Evolutionary conservation across 768 basidiomycete genomes (phyloP).

Genomic region (Phlebiopsis flavidoalba): DNA sequence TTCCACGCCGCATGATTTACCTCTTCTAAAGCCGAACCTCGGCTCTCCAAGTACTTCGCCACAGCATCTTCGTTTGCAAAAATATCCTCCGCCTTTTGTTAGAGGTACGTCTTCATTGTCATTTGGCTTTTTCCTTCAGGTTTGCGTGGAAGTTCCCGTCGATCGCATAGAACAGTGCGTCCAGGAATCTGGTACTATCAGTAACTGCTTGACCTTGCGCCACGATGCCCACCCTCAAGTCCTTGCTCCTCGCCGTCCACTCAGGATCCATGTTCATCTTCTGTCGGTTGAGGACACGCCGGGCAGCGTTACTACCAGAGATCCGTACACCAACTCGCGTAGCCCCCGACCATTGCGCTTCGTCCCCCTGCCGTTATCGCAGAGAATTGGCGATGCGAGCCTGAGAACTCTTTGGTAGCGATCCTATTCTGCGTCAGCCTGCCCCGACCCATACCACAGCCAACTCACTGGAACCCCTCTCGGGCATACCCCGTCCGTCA

Average conservation of each 20-base stretch:
- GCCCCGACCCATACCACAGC: too few species aligned
- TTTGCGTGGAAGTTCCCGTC: conserved; percentile 16
- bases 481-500: background rate
- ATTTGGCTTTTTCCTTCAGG: conserved; percentile 3
- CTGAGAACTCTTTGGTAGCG: conserved; percentile 8
- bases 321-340: background rate
- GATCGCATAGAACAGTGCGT: conserved; percentile 5
- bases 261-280: conserved; percentile 14
- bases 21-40: conserved; percentile 2
- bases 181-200: conserved; percentile 11
- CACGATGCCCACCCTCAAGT: too few species aligned
- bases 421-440: background rate
- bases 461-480: background rate
- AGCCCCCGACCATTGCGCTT: background rate
- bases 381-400: background rate
- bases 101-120: conserved; percentile 12
- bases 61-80: conserved; percentile 10
- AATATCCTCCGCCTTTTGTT: conserved; percentile 5
- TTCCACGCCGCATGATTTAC: background rate
- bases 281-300: conserved; percentile 15
- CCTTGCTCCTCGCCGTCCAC: conserved; percentile 1
- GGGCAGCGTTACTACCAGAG: conserved; percentile 11
- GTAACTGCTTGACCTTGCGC: too few species aligned
- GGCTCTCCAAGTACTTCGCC: background rate
- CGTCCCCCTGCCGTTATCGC: background rate